phyloP scores from a whole-genome alignment of 2,329 filamentous ascomycete species.

The Xylariomycetidae sp. region DNA sequence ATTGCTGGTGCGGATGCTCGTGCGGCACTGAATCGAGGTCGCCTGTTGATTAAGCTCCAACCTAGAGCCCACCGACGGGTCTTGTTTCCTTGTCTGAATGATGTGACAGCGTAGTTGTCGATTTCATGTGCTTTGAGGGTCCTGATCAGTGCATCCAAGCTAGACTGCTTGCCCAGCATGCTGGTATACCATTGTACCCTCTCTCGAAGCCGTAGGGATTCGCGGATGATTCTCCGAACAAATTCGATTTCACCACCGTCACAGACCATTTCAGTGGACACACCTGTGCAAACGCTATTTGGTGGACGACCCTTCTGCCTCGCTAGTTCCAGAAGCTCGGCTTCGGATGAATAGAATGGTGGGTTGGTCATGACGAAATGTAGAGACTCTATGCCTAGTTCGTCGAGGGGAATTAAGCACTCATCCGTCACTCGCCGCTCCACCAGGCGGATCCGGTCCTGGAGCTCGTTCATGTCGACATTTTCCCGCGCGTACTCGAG shows the following conservation, averaged over 20 bases:
- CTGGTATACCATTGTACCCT: slow-evolving; percentile 82
- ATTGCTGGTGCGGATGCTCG: slow-evolving; percentile 35
- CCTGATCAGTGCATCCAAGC: slow-evolving; percentile 58
- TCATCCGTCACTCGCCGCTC: slow-evolving; percentile 43
- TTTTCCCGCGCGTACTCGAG: slow-evolving; percentile 64
- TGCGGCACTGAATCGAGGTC: slow-evolving; percentile 50
- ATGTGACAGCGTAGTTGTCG: slow-evolving; percentile 76
- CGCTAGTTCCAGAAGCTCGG: slow-evolving; percentile 64
- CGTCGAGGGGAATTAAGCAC: slow-evolving; percentile 60
- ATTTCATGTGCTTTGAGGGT: slow-evolving; percentile 53
- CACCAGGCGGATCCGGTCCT: slow-evolving; percentile 60
- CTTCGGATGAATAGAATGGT: slow-evolving; percentile 78
- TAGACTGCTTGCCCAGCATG: slow-evolving; percentile 81
- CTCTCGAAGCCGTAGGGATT: slow-evolving; percentile 57
- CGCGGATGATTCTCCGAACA: slow-evolving; percentile 63
- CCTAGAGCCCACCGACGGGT: slow-evolving; percentile 84
- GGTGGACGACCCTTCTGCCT: slow-evolving; percentile 63
- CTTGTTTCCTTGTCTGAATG: slow-evolving; percentile 71
- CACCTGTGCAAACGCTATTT: slow-evolving; percentile 70
- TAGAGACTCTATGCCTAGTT: slow-evolving; percentile 45
- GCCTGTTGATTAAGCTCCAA: slow-evolving; percentile 72
- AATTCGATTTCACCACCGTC: slow-evolving; percentile 74
- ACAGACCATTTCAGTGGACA: slow-evolving; percentile 80
- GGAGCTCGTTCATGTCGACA: slow-evolving; percentile 59
- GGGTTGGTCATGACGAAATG: slow-evolving; percentile 94